phyloP scores from a whole-genome alignment of 345 rosid species.

The Salix suchowensis region DNA sequence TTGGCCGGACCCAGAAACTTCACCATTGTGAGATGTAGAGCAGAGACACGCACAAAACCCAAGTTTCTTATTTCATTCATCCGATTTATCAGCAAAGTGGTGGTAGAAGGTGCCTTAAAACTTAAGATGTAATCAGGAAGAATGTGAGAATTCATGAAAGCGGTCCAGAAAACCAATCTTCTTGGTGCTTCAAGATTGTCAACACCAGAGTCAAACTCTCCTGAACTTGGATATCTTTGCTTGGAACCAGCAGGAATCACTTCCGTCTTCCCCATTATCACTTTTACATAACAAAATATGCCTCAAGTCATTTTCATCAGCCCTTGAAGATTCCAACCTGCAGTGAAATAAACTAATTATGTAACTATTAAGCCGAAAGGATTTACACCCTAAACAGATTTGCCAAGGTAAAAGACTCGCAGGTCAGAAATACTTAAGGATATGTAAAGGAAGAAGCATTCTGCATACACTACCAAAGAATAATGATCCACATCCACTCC shows the following conservation, averaged over 20 bases:
- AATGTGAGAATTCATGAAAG: constrained; percentile 23
- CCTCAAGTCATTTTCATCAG: constrained; percentile 28
- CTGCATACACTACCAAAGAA: neutral
- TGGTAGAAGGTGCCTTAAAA: constrained; percentile 11
- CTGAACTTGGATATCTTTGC: constrained; percentile 20
- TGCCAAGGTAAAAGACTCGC: neutral
- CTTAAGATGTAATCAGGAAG: constrained; percentile 19
- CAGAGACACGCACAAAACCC: neutral
- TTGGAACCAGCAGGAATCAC: constrained; percentile 17
- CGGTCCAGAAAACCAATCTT: constrained; percentile 19
- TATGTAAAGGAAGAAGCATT: neutral
- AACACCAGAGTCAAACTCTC: constrained; percentile 19
- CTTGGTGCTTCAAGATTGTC: constrained; percentile 18
- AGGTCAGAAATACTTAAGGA: neutral
- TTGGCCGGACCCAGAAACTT: constrained; percentile 7
- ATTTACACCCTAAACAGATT: too few species aligned
- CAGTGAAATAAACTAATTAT: neutral
- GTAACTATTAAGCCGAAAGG: neutral
- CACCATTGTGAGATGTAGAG: constrained; percentile 3
- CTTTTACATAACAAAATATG: constrained; percentile 34
- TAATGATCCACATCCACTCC: too few species aligned
- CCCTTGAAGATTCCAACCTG: constrained; percentile 17
- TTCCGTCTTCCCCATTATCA: constrained; percentile 40
- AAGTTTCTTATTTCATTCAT: neutral
- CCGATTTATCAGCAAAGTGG: constrained; percentile 6